A percentile compares a stretch with the other conserved stretches of the same genome.
Evolutionary conservation across 75 land plant genomes (phyloP).

Genomic region (Azolla pinnata): DNA sequence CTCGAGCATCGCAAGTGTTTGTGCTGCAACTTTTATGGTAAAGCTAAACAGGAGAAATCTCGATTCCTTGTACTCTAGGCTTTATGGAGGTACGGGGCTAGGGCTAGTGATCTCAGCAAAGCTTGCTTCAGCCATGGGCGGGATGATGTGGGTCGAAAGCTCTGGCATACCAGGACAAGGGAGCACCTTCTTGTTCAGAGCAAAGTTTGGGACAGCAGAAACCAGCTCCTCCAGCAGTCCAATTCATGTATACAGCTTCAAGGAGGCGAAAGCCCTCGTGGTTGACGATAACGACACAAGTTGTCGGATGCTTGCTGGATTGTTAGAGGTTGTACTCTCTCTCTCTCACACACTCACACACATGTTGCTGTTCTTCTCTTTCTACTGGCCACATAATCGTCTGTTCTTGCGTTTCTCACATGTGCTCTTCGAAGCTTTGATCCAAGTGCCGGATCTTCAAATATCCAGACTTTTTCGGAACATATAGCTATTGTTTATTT

Average conservation of each 20-base stretch:
- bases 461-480: no score
- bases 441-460: no score
- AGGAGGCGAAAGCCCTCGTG: constrained; percentile 18
- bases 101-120: constrained; percentile 34
- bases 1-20: no score
- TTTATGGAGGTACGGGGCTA: constrained; percentile 34
- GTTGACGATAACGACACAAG: constrained; percentile 24
- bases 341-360: no score
- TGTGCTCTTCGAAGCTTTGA: no score
- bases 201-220: constrained; percentile 20
- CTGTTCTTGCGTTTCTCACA: no score
- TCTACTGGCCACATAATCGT: no score
- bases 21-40: no score
- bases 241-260: constrained; percentile 15
- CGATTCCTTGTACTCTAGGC: constrained; percentile 13
- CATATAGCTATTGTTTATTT: no score
- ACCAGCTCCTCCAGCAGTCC: constrained; percentile 8
- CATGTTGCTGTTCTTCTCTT: no score
- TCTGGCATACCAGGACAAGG: constrained; percentile 15
- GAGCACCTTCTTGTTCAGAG: constrained; percentile 30
- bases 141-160: constrained; percentile 36
- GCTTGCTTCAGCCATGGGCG: constrained; percentile 33
- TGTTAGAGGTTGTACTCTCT: constrained; percentile 31
- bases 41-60: no score
- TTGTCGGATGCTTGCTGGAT: constrained; percentile 12